Conservation (phyloP, 768 basidiomycete genomes). For the Lactarius psammicola region DNA sequence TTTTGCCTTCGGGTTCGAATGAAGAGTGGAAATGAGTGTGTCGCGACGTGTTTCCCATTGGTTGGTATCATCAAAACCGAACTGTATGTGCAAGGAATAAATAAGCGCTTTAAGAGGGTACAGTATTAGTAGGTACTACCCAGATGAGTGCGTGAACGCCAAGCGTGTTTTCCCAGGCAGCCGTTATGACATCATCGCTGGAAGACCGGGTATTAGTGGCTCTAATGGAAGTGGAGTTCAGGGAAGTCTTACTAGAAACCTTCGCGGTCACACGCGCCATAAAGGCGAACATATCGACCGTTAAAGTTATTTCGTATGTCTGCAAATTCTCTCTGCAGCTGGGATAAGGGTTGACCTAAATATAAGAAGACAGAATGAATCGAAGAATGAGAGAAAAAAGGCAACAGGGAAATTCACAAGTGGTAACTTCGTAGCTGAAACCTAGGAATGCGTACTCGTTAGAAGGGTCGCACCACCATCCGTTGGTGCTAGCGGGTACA, state of each 20-base stretch:
- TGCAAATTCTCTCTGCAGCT: slow-evolving; percentile 55
- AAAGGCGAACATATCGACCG: slow-evolving; percentile 61
- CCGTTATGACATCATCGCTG: slow-evolving; percentile 59
- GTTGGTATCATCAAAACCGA: slow-evolving; percentile 32
- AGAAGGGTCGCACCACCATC: slow-evolving; percentile 53
- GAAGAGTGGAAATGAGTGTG: slow-evolving; percentile 32
- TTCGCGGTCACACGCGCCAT: slow-evolving; percentile 40
- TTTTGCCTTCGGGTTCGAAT: slow-evolving; percentile 43
- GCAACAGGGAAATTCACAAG: slow-evolving; percentile 43
- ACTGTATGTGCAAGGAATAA: slow-evolving; percentile 22
- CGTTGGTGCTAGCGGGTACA: slow-evolving; percentile 38
- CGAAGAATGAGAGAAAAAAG: not conserved
- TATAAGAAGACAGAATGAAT: slow-evolving; percentile 19
- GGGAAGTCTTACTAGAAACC: slow-evolving; percentile 40
- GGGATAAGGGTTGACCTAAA: slow-evolving; percentile 53
- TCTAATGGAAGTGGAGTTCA: not conserved
- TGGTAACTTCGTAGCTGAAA: slow-evolving; percentile 70
- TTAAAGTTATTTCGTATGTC: slow-evolving; percentile 58
- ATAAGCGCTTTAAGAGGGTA: not conserved
- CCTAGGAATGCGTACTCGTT: slow-evolving; percentile 76
- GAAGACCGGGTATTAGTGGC: slow-evolving; percentile 22
- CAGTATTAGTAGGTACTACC: slow-evolving; percentile 48
- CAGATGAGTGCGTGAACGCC: slow-evolving; percentile 73
- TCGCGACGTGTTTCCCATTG: slow-evolving; percentile 33
- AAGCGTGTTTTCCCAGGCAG: slow-evolving; percentile 62